phyloP scores from a whole-genome alignment of 2,329 filamentous ascomycete genomes.

The Claviceps humidiphila region DNA sequence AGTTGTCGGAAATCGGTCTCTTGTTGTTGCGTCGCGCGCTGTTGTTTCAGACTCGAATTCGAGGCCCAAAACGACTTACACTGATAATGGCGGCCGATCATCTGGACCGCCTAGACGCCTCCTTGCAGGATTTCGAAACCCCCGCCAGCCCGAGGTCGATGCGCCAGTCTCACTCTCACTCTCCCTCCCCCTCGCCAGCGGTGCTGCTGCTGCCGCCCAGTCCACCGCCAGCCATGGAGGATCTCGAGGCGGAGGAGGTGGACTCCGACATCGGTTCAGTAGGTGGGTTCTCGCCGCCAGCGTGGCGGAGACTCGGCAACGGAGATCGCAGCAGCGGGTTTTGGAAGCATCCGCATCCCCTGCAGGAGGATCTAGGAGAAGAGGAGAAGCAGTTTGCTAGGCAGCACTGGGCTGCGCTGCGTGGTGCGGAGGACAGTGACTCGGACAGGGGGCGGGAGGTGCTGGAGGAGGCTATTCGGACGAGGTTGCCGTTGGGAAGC shows the following conservation, averaged over 20 bases:
- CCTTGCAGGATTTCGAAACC: constrained; percentile 41
- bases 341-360: constrained; percentile 27
- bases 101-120: constrained; percentile 34
- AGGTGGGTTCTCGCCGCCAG: constrained; percentile 47
- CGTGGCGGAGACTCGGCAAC: constrained; percentile 48
- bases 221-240: constrained; percentile 21
- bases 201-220: constrained; percentile 17
- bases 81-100: constrained; percentile 17
- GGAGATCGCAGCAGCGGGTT: constrained; percentile 45
- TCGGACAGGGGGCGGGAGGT: constrained; percentile 22
- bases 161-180: constrained; percentile 14
- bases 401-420: not conserved
- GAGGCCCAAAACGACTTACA: too few relatives aligned
- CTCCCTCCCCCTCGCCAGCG: too few relatives aligned
- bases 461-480: constrained; percentile 39
- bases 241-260: constrained; percentile 18
- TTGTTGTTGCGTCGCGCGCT: constrained; percentile 10
- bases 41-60: too few relatives aligned
- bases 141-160: constrained; percentile 25
- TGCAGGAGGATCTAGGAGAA: not conserved
- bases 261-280: constrained; percentile 33
- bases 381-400: constrained; percentile 3
- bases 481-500: constrained; percentile 41
- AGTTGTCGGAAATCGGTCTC: constrained; percentile 20
- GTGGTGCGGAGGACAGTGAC: not conserved